phyloP scores from a whole-genome alignment of 2,329 filamentous ascomycete genomes.

The Tothia fuscella region DNA sequence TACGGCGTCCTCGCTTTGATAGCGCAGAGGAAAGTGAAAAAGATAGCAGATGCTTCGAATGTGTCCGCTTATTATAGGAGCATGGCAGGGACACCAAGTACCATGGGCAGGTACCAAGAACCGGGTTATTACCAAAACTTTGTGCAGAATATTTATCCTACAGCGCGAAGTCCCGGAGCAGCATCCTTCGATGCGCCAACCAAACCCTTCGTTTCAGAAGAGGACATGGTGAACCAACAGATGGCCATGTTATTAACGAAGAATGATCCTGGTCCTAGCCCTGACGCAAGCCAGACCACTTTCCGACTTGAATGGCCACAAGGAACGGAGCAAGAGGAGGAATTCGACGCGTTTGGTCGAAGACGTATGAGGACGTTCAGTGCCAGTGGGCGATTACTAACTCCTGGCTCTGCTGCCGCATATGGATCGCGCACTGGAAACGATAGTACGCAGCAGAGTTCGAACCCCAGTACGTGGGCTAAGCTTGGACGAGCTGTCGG shows the following conservation, averaged over 20 bases:
- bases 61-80: not conserved
- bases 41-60: conserved; percentile 7
- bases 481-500: not conserved
- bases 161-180: conserved; percentile 3
- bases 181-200: conserved; percentile 8
- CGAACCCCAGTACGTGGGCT: not conserved
- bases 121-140: conserved; percentile 4
- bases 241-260: conserved; percentile 36
- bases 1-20: conserved; percentile 32
- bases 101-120: not conserved
- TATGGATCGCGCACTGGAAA: not conserved
- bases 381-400: not conserved
- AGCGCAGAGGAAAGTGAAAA: conserved; percentile 27
- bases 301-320: conserved; percentile 30
- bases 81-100: not conserved
- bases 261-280: conserved; percentile 20
- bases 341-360: not conserved
- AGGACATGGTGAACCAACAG: conserved; percentile 38
- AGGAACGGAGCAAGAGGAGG: conserved; percentile 9
- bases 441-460: not conserved
- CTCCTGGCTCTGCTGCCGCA: not conserved
- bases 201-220: conserved; percentile 21
- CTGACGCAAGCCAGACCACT: conserved; percentile 27
- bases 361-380: conserved; percentile 1
- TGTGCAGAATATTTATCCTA: conserved; percentile 6